Evolutionary conservation across 2,329 filamentous ascomycete species (phyloP).

Genomic region (Penicillium janthinellum): DNA sequence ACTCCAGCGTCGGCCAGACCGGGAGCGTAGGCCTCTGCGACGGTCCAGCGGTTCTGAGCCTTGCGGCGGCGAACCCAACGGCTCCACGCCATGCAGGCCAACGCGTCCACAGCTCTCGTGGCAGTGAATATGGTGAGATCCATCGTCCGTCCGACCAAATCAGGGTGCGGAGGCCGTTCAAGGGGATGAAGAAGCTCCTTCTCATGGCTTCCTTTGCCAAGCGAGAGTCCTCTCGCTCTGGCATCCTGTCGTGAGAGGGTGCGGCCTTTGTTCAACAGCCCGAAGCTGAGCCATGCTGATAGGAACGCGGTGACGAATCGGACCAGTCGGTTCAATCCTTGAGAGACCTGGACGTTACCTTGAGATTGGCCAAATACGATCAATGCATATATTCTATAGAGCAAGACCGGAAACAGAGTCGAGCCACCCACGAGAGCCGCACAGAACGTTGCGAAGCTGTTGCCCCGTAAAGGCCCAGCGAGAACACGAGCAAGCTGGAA

Average conservation of each 20-base stretch:
- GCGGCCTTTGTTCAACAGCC: slow-evolving; percentile 49
- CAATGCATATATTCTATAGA: slow-evolving; percentile 30
- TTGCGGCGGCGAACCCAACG: slow-evolving; percentile 44
- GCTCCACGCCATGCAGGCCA: slow-evolving; percentile 68
- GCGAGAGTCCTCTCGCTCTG: slow-evolving; percentile 9
- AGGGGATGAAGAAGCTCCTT: slow-evolving; percentile 9
- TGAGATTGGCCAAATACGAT: slow-evolving; percentile 24
- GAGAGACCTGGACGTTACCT: slow-evolving; percentile 20
- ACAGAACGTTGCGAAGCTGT: slow-evolving; percentile 57
- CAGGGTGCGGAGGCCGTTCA: slow-evolving; percentile 25
- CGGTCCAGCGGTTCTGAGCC: slow-evolving; percentile 31
- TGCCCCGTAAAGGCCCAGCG: slow-evolving; percentile 42
- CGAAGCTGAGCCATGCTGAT: slow-evolving; percentile 54
- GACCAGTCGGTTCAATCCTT: slow-evolving; percentile 26
- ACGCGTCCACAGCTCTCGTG: slow-evolving; percentile 70
- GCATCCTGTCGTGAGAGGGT: slow-evolving; percentile 18
- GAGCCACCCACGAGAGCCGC: slow-evolving; percentile 55
- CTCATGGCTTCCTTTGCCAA: slow-evolving; percentile 8
- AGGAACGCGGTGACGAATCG: slow-evolving; percentile 50
- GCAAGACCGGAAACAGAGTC: slow-evolving; percentile 46
- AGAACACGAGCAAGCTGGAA: slow-evolving; percentile 44
- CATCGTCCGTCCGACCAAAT: slow-evolving; percentile 70
- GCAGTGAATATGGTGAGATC: slow-evolving; percentile 80
- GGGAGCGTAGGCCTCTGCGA: slow-evolving; percentile 45
- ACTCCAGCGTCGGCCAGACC: slow-evolving; percentile 65